Conservation (phyloP, 345 rosid species). For the Salix koriyanagi region DNA sequence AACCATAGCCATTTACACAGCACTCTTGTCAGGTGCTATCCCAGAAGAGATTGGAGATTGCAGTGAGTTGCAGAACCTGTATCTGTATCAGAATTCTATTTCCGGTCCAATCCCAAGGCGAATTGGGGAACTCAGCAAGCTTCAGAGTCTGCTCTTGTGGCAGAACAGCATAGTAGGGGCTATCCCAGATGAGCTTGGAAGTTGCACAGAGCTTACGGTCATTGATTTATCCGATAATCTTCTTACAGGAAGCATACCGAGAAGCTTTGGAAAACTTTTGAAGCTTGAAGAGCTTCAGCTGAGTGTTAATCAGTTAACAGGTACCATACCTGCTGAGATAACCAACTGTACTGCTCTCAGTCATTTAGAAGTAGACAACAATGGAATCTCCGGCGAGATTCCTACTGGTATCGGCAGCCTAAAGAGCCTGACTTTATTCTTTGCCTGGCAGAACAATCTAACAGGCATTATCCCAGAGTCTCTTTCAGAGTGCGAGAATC, state of each 20-base stretch:
- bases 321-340: conserved; percentile 64
- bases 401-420: conserved; percentile 57
- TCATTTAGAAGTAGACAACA: conserved; percentile 79
- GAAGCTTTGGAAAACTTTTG: conserved; percentile 61
- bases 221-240: conserved; percentile 77
- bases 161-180: conserved; percentile 82
- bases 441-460: conserved; percentile 85
- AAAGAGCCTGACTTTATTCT: conserved; percentile 68
- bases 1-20: conserved; percentile 73
- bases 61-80: conserved; percentile 74
- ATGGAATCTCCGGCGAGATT: conserved; percentile 66
- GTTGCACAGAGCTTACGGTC: conserved; percentile 59
- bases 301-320: conserved; percentile 80
- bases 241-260: conserved; percentile 73
- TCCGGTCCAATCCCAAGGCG: conserved; percentile 67
- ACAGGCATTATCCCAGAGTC: conserved; percentile 70
- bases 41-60: conserved; percentile 84
- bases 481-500: conserved; percentile 61
- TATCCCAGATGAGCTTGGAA: conserved; percentile 67
- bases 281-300: conserved; percentile 86
- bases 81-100: conserved; percentile 80
- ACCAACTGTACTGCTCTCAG: conserved; percentile 62
- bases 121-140: conserved; percentile 69
- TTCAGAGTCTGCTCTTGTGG: conserved; percentile 79
- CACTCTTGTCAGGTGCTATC: conserved; percentile 69